A percentile compares a stretch with the other conserved stretches of the same genome.
Evolutionary conservation across 2,329 filamentous ascomycete genomes (phyloP).

Genomic region (Acephala macrosclerotiorum): DNA sequence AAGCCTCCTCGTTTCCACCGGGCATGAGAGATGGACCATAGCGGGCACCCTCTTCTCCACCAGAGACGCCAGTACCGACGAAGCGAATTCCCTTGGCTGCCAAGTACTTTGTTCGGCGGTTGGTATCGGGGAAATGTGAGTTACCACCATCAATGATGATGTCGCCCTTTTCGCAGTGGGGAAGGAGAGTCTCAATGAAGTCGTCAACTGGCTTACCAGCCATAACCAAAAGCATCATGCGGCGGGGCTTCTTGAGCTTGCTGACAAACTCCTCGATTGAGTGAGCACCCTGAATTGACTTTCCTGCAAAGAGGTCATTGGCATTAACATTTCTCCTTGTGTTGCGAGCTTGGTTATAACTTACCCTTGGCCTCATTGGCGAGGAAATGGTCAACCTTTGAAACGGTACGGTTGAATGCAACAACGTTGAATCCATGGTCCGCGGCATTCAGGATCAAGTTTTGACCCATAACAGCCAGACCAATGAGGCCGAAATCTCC

Average conservation of each 20-base stretch:
- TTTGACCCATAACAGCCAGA: slow-evolving; percentile 90
- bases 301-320: slow-evolving; percentile 59
- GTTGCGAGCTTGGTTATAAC: slow-evolving; percentile 30
- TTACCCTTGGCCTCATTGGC: slow-evolving; percentile 86
- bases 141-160: slow-evolving; percentile 99
- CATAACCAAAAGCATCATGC: slow-evolving; percentile 99
- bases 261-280: slow-evolving; percentile 91
- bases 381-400: slow-evolving; percentile 96
- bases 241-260: slow-evolving; percentile 97
- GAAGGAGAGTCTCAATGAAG: slow-evolving; percentile 96
- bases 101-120: slow-evolving; percentile 94
- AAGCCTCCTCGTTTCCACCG: slow-evolving; percentile 97
- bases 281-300: slow-evolving; percentile 93
- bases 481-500: slow-evolving; percentile 89
- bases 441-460: slow-evolving; percentile 88
- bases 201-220: slow-evolving; percentile 97
- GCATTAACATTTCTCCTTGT: slow-evolving; percentile 22
- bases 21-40: slow-evolving; percentile 99
- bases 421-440: slow-evolving; percentile 96
- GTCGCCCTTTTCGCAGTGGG: slow-evolving; percentile 82
- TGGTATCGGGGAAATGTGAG: slow-evolving; percentile 99
- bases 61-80: slow-evolving; percentile 96
- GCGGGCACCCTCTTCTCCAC: slow-evolving; percentile 98
- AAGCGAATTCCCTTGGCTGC: slow-evolving; percentile 88
- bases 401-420: slow-evolving; percentile 97